Conservation (phyloP, 441 rosid genomes). For the Bruguiera hainesii region DNA sequence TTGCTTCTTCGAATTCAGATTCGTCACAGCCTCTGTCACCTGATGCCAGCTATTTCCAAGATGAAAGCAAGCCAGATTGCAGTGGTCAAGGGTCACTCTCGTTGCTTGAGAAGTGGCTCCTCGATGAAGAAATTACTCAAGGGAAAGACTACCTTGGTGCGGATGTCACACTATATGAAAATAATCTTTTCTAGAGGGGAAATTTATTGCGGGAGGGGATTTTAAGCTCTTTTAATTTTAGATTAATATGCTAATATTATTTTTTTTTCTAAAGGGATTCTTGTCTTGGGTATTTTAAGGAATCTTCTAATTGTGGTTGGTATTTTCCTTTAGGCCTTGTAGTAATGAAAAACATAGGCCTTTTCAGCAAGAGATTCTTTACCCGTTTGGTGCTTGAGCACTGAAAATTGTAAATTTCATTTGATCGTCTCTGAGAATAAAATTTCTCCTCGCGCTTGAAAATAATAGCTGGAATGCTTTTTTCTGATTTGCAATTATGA, state of each 20-base stretch:
- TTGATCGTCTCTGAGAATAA: slow-evolving; percentile 16
- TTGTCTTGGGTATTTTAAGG: slow-evolving; percentile 14
- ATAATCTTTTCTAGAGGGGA: slow-evolving; percentile 40
- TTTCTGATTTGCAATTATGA: not conserved
- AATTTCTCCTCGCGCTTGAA: not conserved
- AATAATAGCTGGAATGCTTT: not conserved
- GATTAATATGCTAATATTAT: not conserved
- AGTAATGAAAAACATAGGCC: slow-evolving; percentile 5
- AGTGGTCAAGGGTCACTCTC: slow-evolving; percentile 41
- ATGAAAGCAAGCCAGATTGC: slow-evolving; percentile 47
- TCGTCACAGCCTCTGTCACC: slow-evolving; percentile 44
- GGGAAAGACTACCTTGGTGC: slow-evolving; percentile 39
- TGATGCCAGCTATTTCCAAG: slow-evolving; percentile 43
- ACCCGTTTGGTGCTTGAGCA: slow-evolving; percentile 18
- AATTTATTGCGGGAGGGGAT: not conserved
- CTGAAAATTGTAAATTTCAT: slow-evolving; percentile 24
- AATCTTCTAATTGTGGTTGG: slow-evolving; percentile 15
- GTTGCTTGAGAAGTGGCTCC: slow-evolving; percentile 72
- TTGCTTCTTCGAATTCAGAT: slow-evolving; percentile 51
- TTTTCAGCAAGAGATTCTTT: slow-evolving; percentile 8
- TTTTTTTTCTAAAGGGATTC: slow-evolving; percentile 19
- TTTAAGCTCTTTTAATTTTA: not conserved
- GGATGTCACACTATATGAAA: slow-evolving; percentile 46
- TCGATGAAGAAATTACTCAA: slow-evolving; percentile 50
- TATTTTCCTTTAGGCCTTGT: slow-evolving; percentile 13